A percentile compares a stretch with the other conserved stretches of the same genome.
Evolutionary conservation across 192 early-diverging fungal genomes (phyloP).

Genomic region (Linnemannia zychae): DNA sequence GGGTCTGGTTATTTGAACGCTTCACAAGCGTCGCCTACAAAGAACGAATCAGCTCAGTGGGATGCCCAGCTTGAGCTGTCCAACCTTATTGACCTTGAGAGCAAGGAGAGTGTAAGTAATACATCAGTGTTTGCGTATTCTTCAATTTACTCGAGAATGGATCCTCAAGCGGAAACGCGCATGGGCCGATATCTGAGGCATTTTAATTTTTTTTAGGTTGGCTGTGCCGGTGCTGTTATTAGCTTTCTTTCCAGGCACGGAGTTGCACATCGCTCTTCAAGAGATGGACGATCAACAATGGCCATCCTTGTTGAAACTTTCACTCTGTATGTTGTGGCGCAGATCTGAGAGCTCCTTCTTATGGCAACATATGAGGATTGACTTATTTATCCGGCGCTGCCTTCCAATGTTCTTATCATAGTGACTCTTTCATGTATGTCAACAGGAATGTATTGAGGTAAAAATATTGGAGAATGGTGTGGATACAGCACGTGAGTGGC

Average conservation of each 20-base stretch:
- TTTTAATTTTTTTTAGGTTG: slow-evolving; percentile 36
- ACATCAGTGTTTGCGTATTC: not conserved
- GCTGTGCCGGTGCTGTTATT: slow-evolving; percentile 62
- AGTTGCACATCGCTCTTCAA: slow-evolving; percentile 15
- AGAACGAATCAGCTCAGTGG: slow-evolving; percentile 28
- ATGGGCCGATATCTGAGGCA: not conserved
- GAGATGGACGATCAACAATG: slow-evolving; percentile 12
- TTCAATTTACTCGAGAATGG: no score
- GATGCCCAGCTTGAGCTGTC: slow-evolving; percentile 49
- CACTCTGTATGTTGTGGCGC: slow-evolving; percentile 33
- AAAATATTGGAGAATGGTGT: no score
- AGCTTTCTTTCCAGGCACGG: slow-evolving; percentile 52
- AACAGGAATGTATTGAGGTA: slow-evolving; percentile 73
- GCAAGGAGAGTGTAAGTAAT: slow-evolving; percentile 50
- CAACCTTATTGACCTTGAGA: slow-evolving; percentile 53
- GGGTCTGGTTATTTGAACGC: not conserved
- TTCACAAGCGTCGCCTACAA: not conserved
- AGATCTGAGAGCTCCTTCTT: not conserved
- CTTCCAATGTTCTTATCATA: slow-evolving; percentile 10
- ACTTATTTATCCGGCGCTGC: not conserved
- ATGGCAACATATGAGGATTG: not conserved
- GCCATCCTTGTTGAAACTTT: slow-evolving; percentile 50
- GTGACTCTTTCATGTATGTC: slow-evolving; percentile 67
- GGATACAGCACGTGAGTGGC: no score
- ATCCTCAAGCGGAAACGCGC: not conserved